Evolutionary conservation across 257 asterid genomes (phyloP), one percentile per base, ranked within the genome.

Genomic region (Ehretia macrophylla): DNA sequence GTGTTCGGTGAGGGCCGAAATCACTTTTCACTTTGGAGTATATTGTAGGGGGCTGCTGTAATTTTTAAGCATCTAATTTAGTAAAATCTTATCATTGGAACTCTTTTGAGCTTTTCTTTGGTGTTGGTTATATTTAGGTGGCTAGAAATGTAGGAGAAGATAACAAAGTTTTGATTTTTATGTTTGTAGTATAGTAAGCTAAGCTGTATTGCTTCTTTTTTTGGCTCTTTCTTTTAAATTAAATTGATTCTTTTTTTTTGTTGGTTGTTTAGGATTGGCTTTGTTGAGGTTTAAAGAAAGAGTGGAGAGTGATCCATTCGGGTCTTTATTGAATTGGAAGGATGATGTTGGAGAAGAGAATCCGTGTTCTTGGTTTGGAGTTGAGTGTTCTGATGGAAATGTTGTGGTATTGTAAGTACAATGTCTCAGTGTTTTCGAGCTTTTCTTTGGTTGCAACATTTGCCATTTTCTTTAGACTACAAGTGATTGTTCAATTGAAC

Each of bases 341-440:
- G 77, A 79, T 68, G 87, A 80, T 62, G 61, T 60, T 37, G 93
- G 85, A 60, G 77, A 73, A 22, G 83, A 73, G 55, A 75, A 72
- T 66, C 94, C 90, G 0, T 92, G 96, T 78, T 77, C 72, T 61
- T 92, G 96, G 95, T 75, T 67, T 73, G 96, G 97, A 46, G 74
- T 92, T 73, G 85, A 77, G 62, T 92, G 97, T 72, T 77, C 77
- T 39, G 53, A 71, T 60, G 91, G 85, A 64, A 57, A 62, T 69
- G 95, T 81, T 68, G 87, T 82, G 21, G 74, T 75, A 59, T 55
- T 88, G 99, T 88, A 78, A 86, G 95, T 83, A 68, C 22, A 1
- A 27, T 27, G 6, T 27, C 16, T 51, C 35, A 3, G 6, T 27
- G 35, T n/a, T 56, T 14, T 32, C 23, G 27, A 8, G 12, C 17